Percentiles rank a stretch among this genome's conserved stretches.
phyloP scores from a whole-genome alignment of 1,284 basidiomycete genomes.

The Ustilago xerochloae region DNA sequence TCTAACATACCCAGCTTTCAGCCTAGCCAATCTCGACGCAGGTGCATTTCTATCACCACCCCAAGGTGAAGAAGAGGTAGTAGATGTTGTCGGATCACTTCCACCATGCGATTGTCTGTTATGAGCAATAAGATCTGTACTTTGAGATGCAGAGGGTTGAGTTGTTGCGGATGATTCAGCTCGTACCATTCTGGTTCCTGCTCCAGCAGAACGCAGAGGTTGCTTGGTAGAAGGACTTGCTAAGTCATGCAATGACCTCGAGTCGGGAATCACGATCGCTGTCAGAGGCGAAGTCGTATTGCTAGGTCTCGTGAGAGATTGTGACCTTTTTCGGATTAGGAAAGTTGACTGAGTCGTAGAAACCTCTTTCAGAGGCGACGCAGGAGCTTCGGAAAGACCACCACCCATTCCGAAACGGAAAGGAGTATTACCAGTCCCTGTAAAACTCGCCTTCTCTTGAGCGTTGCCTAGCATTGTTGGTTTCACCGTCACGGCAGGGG shows the following conservation, averaged over 20 bases:
- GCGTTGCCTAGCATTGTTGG: not conserved
- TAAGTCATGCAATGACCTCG: constrained; percentile 16
- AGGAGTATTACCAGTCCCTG: constrained; percentile 57
- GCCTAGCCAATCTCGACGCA: constrained; percentile 17
- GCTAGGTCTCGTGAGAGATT: constrained; percentile 33
- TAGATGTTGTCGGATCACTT: constrained; percentile 43
- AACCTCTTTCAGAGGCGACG: constrained; percentile 10
- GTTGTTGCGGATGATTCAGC: constrained; percentile 14
- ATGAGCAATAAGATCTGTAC: constrained; percentile 26
- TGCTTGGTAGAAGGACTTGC: not conserved
- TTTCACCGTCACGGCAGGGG: constrained; percentile 15
- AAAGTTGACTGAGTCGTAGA: constrained; percentile 1
- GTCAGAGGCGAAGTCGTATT: not conserved
- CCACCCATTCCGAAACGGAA: constrained; percentile 65
- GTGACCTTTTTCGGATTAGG: constrained; percentile 30
- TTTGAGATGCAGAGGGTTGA: not conserved
- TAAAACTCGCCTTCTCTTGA: constrained; percentile 54
- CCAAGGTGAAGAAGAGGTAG: constrained; percentile 21
- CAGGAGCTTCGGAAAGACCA: too few relatives aligned
- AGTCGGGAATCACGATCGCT: constrained; percentile 29
- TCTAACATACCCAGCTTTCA: constrained; percentile 31
- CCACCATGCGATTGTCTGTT: constrained; percentile 49
- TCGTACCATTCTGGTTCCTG: constrained; percentile 13
- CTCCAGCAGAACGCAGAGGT: not conserved
- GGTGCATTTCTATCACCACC: constrained; percentile 28